Conservation (phyloP, 345 rosid species). For the Fremontodendron californicum region DNA sequence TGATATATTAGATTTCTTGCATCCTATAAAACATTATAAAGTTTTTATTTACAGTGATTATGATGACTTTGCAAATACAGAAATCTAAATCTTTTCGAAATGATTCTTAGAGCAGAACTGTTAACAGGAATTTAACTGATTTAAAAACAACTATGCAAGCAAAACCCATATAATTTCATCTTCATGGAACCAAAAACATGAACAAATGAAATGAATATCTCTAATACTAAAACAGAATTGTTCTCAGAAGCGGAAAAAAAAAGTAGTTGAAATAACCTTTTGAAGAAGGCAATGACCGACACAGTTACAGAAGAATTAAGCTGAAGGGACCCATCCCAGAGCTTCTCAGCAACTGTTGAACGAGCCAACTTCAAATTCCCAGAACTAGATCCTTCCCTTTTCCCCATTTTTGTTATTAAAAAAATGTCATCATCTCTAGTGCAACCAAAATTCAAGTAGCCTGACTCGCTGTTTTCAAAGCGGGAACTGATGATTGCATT, state of each 20-base stretch:
- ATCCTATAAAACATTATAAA: not conserved
- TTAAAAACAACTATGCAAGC: not conserved
- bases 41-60: not conserved
- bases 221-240: not conserved
- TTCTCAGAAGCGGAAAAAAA: not conserved
- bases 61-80: not conserved
- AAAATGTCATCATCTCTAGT: not conserved
- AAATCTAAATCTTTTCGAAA: not conserved
- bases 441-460: not conserved
- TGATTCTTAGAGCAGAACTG: not conserved
- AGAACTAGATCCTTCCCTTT: constrained; percentile 5
- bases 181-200: not conserved
- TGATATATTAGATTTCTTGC: not conserved
- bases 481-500: not conserved
- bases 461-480: not conserved
- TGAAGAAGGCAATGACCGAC: constrained; percentile 33
- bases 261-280: constrained; percentile 28
- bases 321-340: constrained; percentile 35
- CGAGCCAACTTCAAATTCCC: constrained; percentile 10
- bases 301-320: constrained; percentile 29
- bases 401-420: not conserved
- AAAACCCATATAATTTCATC: not conserved
- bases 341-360: constrained; percentile 19
- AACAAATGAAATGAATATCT: constrained; percentile 5
- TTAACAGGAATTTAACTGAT: not conserved